Base-by-base conservation (phyloP, 805 yeast genomes). In the Candida cerambycidarum region DNA sequence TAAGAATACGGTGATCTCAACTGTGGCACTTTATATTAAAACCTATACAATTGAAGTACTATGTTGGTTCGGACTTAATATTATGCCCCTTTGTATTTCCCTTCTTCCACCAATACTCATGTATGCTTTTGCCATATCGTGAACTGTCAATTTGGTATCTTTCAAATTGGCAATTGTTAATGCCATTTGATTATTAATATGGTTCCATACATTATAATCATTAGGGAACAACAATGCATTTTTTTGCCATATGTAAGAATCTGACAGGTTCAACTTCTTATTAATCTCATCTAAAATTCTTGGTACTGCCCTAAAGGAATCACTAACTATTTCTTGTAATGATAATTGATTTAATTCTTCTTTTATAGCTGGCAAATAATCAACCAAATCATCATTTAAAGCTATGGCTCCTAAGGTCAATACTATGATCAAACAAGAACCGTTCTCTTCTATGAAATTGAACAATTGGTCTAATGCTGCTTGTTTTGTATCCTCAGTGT, bases 391-490 rank as follows among this genome's bases (percentile, higher is more conserved):
- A 39, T 88, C 85, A 8, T 82, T 68, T 2, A 93, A 71, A 0
- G 87, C 73, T 16, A 92, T 80, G 0, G 95, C 89, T 4, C 96
- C 97, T 32, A 92, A 68, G 1, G 89, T 78, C 45, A 90, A 62
- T 0, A 87, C 82, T 1, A 86, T 79, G 17, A 79, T 55, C 35
- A 88, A 63, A 2, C 89, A 79, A 1, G 85, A 70, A 0, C 95
- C 96, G 43, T 76, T 61, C 3, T 65, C 69, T 46, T 77, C 83
- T 31, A 89, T 78, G 52, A 74, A 79, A 17, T 75, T 72, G 52
- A 85, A 83, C 33, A 92, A 63, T 59, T 89, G 96, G 53, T 89
- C 96, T 36, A 86, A 56, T 0, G 97, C 96, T 1, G 89, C 90
- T 48, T 81, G 84, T 45, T 80, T 82, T 1, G 93, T 80, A 4